Conservation (phyloP, 2,329 filamentous ascomycete genomes). For the Tolypocladium ovalisporum region DNA sequence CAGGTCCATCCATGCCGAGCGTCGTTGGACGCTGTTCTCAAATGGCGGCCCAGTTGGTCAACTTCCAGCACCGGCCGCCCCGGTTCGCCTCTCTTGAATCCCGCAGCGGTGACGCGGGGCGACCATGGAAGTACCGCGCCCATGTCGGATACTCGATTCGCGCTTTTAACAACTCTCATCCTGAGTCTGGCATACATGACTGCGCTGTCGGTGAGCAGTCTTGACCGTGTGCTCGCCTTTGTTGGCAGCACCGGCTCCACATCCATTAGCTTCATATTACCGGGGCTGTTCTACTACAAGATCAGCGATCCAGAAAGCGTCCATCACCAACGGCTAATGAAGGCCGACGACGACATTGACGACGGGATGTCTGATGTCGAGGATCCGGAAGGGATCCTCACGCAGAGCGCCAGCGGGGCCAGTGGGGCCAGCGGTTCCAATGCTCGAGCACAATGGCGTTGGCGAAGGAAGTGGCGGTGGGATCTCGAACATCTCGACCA, state of each 20-base stretch:
- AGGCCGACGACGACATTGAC: slow-evolving; percentile 80
- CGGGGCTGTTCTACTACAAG: slow-evolving; percentile 96
- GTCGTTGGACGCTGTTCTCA: slow-evolving; percentile 87
- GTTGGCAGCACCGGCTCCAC: slow-evolving; percentile 92
- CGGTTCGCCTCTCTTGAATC: slow-evolving; percentile 30
- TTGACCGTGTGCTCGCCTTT: slow-evolving; percentile 88
- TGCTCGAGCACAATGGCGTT: slow-evolving; percentile 31
- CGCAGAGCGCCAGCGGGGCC: slow-evolving; percentile 34
- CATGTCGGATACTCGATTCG: slow-evolving; percentile 84
- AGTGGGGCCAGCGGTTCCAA: slow-evolving; percentile 25
- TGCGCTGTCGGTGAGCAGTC: slow-evolving; percentile 79
- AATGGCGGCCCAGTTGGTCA: slow-evolving; percentile 62
- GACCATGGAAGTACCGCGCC: slow-evolving; percentile 44
- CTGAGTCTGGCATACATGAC: slow-evolving; percentile 77
- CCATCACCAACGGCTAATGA: slow-evolving; percentile 75
- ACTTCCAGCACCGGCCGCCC: slow-evolving; percentile 25
- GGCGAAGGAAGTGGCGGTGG: slow-evolving; percentile 48
- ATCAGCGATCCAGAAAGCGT: slow-evolving; percentile 83
- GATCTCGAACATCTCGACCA: slow-evolving; percentile 54
- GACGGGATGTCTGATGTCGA: slow-evolving; percentile 43
- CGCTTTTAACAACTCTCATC: slow-evolving; percentile 76
- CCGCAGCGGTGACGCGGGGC: slow-evolving; percentile 25
- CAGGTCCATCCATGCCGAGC: slow-evolving; percentile 94
- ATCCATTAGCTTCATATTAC: slow-evolving; percentile 92
- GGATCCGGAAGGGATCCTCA: slow-evolving; percentile 26